Base-by-base conservation (phyloP, 768 basidiomycete genomes). In the Phanerochaete sordida region DNA sequence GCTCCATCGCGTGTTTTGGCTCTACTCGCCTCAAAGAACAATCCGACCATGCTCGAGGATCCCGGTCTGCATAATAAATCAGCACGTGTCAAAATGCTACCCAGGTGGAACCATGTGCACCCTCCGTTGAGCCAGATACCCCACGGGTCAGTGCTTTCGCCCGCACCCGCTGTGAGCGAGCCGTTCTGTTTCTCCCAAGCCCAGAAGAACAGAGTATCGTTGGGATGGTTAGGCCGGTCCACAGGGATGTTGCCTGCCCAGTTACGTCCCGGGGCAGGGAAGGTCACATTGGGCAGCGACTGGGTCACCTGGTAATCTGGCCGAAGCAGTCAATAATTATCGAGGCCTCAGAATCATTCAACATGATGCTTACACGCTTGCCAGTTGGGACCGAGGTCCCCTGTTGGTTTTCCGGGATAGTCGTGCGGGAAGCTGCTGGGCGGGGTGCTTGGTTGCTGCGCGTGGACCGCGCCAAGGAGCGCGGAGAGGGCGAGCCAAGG, bases 31-130 rank as follows among this genome's bases (percentile, higher is more conserved):
- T 89, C 88, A 44, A 86, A 82, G 47, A 87, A 74, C 50, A 86
- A 70, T 6, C 88, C 88, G 45, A 80, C 72, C 67, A 90, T 73
- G 69, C 88, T 87, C 9, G 89, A 90, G 6, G 86, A 82, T 23
- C 89, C 89, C 3, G 88, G 88, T n/a, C 88, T 79, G 48, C n/a
- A 21, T 1, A 7, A 27, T 13, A 39, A 8, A 24, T 39, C 52
- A 37, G 33, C 21, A 8, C 31, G 7, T 35, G 33, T 35, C n/a
- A 58, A 9, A 56, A 21, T 35, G 33, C 13, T 8, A 12, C 1
- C 49, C 37, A 9, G 16, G 6, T 24, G 19, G 4, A 3, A 23
- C 12, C 12, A 30, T 28, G 47, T 69, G 24, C 50, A 73, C 67
- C 74, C 74, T 59, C 74, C 74, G 39, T 73, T 74, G 37, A 76